Evolutionary conservation across 176 grass and related monocot species (phyloP).

Genomic region (Paspalum vaginatum): DNA sequence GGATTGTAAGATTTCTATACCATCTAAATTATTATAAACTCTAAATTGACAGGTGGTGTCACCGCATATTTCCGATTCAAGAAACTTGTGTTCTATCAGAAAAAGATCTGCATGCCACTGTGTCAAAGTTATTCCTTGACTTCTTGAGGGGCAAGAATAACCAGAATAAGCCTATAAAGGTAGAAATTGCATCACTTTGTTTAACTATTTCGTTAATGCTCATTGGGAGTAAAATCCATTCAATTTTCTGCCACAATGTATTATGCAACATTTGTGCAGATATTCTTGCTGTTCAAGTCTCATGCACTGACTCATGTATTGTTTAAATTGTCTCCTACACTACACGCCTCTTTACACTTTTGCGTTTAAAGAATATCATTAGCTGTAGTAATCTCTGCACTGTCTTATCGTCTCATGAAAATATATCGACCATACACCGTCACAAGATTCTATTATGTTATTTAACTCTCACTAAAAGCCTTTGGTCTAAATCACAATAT

Average conservation of each 20-base stretch:
- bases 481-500: not conserved
- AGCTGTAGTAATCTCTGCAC: not conserved
- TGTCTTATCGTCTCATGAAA: slow-evolving; percentile 10
- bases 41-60: slow-evolving; percentile 82
- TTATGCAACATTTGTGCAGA: not conserved
- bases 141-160: slow-evolving; percentile 50
- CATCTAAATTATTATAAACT: slow-evolving; percentile 18
- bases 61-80: slow-evolving; percentile 94
- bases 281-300: slow-evolving; percentile 17
- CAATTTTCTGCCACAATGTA: not conserved
- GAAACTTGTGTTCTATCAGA: slow-evolving; percentile 85
- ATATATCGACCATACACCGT: not conserved
- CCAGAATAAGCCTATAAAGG: slow-evolving; percentile 63
- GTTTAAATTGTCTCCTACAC: not conserved
- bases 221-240: not conserved
- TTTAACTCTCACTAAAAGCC: too few relatives aligned
- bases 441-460: not conserved
- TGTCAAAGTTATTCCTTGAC: slow-evolving; percentile 79
- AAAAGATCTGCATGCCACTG: slow-evolving; percentile 63
- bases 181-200: slow-evolving; percentile 30
- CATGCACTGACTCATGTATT: not conserved
- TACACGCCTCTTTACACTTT: not conserved
- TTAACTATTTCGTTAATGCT: not conserved
- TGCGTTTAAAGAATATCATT: slow-evolving; percentile 1
- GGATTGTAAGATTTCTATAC: slow-evolving; percentile 3